Evolutionary conservation across 345 rosid genomes (phyloP).

Genomic region (Eucalyptus curtisii): DNA sequence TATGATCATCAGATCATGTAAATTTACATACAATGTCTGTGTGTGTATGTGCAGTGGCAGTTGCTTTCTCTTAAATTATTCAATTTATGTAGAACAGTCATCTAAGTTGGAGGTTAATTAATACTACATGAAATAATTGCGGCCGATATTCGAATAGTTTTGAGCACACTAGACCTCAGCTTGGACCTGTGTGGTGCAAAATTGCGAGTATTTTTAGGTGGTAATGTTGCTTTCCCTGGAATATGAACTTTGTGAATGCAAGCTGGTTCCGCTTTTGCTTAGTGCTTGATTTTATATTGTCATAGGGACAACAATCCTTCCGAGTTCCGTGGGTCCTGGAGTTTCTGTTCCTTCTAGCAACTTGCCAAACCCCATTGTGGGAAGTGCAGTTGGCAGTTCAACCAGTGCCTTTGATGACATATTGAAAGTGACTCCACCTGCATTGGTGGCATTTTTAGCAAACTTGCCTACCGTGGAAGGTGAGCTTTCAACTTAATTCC

Average conservation of each 20-base stretch:
- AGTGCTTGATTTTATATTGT: background rate
- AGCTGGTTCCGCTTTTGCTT: background rate
- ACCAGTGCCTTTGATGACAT: constrained; percentile 41
- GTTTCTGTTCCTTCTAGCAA: constrained; percentile 20
- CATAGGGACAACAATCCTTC: constrained; percentile 17
- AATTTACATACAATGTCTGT: background rate
- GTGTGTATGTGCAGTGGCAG: background rate
- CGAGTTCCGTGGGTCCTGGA: constrained; percentile 23
- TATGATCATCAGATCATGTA: background rate
- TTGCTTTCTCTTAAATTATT: background rate
- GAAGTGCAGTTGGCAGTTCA: constrained; percentile 25
- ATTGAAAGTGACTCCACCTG: constrained; percentile 75
- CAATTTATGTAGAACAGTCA: background rate
- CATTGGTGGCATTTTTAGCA: constrained; percentile 57
- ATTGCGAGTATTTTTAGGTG: background rate
- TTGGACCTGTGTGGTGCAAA: background rate
- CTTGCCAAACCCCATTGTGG: constrained; percentile 21
- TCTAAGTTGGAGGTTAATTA: background rate
- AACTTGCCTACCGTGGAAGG: constrained; percentile 75
- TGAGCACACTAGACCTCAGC: background rate
- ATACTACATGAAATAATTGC: background rate
- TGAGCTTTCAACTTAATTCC: constrained; percentile 2
- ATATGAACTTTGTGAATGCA: background rate
- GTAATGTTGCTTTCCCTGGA: background rate
- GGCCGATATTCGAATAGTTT: background rate